Evolutionary conservation across 768 basidiomycete species (phyloP).

Genomic region (Gymnopilus junonius): DNA sequence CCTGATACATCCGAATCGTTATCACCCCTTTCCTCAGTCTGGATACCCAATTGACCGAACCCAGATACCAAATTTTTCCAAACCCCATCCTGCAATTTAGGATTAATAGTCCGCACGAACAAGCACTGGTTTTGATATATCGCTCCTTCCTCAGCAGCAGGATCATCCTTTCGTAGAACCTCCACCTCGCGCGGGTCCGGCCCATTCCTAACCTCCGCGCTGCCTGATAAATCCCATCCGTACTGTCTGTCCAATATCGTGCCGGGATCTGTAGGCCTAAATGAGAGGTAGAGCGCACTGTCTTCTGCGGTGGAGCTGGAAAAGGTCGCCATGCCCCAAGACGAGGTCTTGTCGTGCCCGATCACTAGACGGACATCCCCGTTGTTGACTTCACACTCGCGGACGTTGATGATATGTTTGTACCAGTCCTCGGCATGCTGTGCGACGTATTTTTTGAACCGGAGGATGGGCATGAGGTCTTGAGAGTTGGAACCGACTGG

Average conservation of each 20-base stretch:
- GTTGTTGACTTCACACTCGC: slow-evolving; percentile 18
- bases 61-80: slow-evolving; percentile 8
- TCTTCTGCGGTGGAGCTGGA: background rate
- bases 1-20: no score
- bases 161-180: background rate
- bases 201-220: slow-evolving; percentile 13
- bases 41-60: background rate
- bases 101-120: slow-evolving; percentile 17
- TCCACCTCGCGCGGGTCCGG: slow-evolving; percentile 7
- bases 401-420: slow-evolving; percentile 14
- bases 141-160: background rate
- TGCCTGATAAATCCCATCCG: slow-evolving; percentile 19
- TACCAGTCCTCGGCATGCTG: slow-evolving; percentile 22
- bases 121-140: slow-evolving; percentile 18
- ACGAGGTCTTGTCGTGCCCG: slow-evolving; percentile 19
- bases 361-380: slow-evolving; percentile 23
- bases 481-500: slow-evolving; percentile 21
- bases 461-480: slow-evolving; percentile 9
- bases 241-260: background rate
- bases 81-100: background rate
- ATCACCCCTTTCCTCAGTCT: background rate
- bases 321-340: slow-evolving; percentile 27
- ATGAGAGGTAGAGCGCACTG: background rate
- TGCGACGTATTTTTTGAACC: slow-evolving; percentile 14
- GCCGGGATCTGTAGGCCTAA: background rate